Conservation (phyloP, 108 stramenopile genomes). For the Licmophora abbreviata region DNA sequence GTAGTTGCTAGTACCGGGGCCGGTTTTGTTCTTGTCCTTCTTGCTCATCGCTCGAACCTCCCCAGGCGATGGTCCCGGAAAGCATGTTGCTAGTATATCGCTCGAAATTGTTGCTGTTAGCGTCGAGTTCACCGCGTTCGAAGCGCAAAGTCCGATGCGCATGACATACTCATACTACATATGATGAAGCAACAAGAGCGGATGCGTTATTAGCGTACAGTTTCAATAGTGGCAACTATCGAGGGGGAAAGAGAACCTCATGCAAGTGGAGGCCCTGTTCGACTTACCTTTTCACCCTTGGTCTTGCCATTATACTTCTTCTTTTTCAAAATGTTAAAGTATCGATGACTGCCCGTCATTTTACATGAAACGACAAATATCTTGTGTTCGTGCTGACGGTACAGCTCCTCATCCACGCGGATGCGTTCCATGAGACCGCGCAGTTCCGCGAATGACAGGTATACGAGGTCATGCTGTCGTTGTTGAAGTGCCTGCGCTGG, state of each 20-base stretch:
- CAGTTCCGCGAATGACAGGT: slow-evolving; percentile 30
- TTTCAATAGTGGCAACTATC: not conserved
- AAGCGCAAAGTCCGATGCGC: too few species aligned
- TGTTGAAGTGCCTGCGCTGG: not conserved
- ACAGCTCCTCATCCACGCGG: slow-evolving; percentile 22
- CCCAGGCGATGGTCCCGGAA: too few species aligned
- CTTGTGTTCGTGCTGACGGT: slow-evolving; percentile 29
- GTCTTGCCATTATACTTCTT: slow-evolving; percentile 21
- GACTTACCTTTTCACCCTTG: slow-evolving; percentile 2
- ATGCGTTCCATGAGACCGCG: slow-evolving; percentile 13
- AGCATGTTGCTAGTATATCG: too few species aligned
- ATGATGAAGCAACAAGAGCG: not conserved
- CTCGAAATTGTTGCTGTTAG: too few species aligned
- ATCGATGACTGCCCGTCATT: slow-evolving; percentile 4
- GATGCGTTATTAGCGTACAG: not conserved
- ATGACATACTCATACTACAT: not conserved
- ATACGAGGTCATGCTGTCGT: not conserved
- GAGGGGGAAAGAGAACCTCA: too few species aligned
- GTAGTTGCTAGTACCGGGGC: too few species aligned
- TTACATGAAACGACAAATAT: slow-evolving; percentile 20
- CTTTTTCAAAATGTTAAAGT: slow-evolving; percentile 16
- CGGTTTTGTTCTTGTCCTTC: too few species aligned
- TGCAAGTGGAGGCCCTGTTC: too few species aligned
- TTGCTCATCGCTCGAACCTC: too few species aligned
- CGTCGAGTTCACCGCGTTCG: too few species aligned